phyloP scores from a whole-genome alignment of 768 basidiomycete species.

The Collybiopsis luxurians region DNA sequence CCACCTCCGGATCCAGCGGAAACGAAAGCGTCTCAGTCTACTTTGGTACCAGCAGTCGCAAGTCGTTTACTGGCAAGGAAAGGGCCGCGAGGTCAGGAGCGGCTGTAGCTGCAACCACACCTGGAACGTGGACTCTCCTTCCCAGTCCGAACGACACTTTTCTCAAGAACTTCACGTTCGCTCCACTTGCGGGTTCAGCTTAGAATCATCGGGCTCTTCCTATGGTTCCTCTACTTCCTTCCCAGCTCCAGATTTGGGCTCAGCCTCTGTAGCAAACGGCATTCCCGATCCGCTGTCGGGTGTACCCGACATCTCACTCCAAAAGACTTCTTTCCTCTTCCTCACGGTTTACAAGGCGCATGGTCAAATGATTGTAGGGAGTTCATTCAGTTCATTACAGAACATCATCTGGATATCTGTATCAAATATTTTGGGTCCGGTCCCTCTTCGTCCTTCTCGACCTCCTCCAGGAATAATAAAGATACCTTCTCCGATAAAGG shows the following conservation, averaged over 20 bases:
- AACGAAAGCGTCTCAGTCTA: no score
- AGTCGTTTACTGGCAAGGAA: not conserved
- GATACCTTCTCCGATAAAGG: no score
- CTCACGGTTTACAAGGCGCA: not conserved
- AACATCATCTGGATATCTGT: not conserved
- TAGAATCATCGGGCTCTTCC: no score
- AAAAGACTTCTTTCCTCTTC: not conserved
- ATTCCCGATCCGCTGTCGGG: not conserved
- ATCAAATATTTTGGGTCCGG: constrained; percentile 1
- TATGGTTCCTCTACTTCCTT: not conserved
- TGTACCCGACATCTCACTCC: not conserved
- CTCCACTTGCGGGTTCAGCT: not conserved
- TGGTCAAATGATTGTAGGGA: not conserved
- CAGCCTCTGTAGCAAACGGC: no score
- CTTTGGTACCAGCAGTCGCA: not conserved
- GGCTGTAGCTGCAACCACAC: not conserved
- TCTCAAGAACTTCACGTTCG: not conserved
- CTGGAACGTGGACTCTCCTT: no score
- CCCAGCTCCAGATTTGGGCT: not conserved
- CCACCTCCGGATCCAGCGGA: not conserved
- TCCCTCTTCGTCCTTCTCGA: no score
- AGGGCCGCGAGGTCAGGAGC: not conserved
- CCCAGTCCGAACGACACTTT: no score
- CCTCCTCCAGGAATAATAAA: no score
- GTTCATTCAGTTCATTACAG: not conserved